A percentile compares a stretch with the other conserved stretches of the same genome.
phyloP scores from a whole-genome alignment of 371 early-diverging fungal species.

The Mortierella sp. region DNA sequence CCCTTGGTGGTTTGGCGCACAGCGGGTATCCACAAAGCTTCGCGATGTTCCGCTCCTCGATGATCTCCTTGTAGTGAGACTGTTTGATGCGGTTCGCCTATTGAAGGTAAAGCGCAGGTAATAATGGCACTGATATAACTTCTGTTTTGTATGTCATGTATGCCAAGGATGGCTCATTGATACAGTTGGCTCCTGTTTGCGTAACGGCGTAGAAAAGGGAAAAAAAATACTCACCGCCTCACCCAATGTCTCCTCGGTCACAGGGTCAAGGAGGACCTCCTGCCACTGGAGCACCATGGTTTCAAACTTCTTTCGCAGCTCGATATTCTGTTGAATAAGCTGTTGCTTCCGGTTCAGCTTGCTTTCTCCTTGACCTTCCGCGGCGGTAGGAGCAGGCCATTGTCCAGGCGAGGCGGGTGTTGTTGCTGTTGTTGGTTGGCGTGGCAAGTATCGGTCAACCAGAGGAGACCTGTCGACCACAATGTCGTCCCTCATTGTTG shows the following conservation, averaged over 20 bases:
- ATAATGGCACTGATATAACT: background rate
- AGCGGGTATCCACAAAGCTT: slow-evolving; percentile 81
- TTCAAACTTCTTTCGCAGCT: slow-evolving; percentile 64
- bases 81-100: slow-evolving; percentile 56
- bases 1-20: slow-evolving; percentile 62
- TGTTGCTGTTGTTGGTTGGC: background rate
- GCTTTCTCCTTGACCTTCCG: background rate
- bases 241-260: slow-evolving; percentile 38
- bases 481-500: slow-evolving; percentile 58
- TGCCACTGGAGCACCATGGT: slow-evolving; percentile 70
- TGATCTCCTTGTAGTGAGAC: slow-evolving; percentile 70
- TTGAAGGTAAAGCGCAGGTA: background rate
- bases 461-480: slow-evolving; percentile 49
- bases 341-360: slow-evolving; percentile 58
- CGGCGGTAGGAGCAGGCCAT: background rate
- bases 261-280: slow-evolving; percentile 63
- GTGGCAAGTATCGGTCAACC: slow-evolving; percentile 44
- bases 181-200: background rate
- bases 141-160: background rate
- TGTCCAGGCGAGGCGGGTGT: slow-evolving; percentile 11
- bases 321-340: slow-evolving; percentile 64
- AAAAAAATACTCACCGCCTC: slow-evolving; percentile 48
- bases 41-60: slow-evolving; percentile 76
- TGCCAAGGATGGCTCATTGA: background rate
- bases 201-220: background rate